phyloP scores from a whole-genome alignment of 306 rosid genomes.

The Quercus gilva region DNA sequence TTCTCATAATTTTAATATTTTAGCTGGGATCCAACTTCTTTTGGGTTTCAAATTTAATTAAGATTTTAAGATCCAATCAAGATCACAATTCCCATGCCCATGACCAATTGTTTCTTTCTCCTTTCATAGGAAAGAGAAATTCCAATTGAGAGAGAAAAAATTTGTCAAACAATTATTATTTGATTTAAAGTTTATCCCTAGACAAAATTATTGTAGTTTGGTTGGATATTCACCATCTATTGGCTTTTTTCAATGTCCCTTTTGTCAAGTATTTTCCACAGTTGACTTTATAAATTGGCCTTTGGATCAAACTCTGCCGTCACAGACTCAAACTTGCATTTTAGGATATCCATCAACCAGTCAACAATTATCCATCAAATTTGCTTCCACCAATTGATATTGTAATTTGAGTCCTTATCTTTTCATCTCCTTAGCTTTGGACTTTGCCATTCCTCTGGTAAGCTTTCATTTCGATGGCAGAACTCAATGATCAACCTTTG shows the following conservation, averaged over 20 bases:
- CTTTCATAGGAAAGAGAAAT: not conserved
- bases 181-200: not conserved
- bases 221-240: not conserved
- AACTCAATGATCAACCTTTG: constrained; percentile 9
- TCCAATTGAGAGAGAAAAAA: not conserved
- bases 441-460: not conserved
- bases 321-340: not conserved
- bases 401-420: too few species aligned
- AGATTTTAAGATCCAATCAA: too few species aligned
- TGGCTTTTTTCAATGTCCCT: not conserved
- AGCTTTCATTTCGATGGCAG: constrained; percentile 21
- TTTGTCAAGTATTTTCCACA: not conserved
- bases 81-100: too few species aligned
- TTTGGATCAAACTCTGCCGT: not conserved
- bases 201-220: not conserved
- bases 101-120: too few species aligned
- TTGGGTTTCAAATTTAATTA: too few species aligned
- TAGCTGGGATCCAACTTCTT: too few species aligned
- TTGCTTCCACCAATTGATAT: not conserved
- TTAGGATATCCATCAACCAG: not conserved
- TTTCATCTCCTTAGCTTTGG: too few species aligned
- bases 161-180: not conserved
- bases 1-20: too few species aligned
- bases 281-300: not conserved
- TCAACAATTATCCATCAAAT: not conserved